Conservation (phyloP, 192 early-diverging fungal species). For the Podila epigama region DNA sequence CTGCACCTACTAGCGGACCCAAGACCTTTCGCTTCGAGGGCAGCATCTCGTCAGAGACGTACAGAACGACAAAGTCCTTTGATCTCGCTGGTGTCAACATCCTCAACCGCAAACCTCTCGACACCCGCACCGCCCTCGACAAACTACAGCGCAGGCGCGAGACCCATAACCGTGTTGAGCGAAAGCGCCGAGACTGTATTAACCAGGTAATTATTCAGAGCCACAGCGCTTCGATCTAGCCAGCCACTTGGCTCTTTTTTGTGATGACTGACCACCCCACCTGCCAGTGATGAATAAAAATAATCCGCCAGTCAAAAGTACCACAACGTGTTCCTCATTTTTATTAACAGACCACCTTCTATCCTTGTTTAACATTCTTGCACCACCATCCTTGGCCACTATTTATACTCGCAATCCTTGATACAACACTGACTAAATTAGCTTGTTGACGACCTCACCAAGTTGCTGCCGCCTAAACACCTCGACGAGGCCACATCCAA, state of each 20-base stretch:
- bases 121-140: slow-evolving; percentile 66
- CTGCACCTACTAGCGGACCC: slow-evolving; percentile 6
- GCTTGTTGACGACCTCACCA: slow-evolving; percentile 41
- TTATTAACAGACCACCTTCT: too few species aligned
- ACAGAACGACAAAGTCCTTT: slow-evolving; percentile 41
- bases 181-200: slow-evolving; percentile 77
- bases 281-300: too few species aligned
- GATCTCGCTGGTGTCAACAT: slow-evolving; percentile 42
- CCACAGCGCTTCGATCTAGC: too few species aligned
- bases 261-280: too few species aligned
- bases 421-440: too few species aligned
- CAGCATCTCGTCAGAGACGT: slow-evolving; percentile 20
- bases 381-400: too few species aligned
- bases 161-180: slow-evolving; percentile 81
- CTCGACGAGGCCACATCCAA: slow-evolving; percentile 47
- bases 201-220: slow-evolving; percentile 53
- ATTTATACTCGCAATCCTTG: too few species aligned
- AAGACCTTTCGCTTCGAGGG: slow-evolving; percentile 44
- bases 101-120: slow-evolving; percentile 30
- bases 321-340: too few species aligned
- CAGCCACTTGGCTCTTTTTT: too few species aligned
- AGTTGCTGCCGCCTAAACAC: slow-evolving; percentile 37
- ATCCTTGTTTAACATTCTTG: too few species aligned
- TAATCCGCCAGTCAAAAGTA: too few species aligned
- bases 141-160: slow-evolving; percentile 75